These are phyloP conservation scores for Cyberlindnera americana DNA, from an alignment of 805 yeast species.

Conservation along the genomic window DNA sequence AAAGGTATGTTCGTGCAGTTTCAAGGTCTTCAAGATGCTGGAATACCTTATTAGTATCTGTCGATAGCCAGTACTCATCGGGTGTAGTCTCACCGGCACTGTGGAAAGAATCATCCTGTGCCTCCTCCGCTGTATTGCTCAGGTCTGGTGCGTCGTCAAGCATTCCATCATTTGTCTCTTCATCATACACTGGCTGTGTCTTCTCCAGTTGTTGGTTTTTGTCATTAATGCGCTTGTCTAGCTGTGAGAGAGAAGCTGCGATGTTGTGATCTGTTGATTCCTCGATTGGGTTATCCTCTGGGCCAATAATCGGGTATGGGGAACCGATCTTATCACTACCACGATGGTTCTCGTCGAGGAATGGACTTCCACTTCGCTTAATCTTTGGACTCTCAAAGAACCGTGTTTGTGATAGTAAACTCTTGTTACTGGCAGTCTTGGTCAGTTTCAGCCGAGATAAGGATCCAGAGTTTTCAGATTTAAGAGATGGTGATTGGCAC, in stretches of 20 bases:
- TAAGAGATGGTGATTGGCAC: slow-evolving; percentile 8
- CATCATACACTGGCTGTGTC: background rate
- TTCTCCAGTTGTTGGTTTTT: slow-evolving; percentile 2
- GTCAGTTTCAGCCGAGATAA: slow-evolving; percentile 6
- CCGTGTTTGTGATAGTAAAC: slow-evolving; percentile 19
- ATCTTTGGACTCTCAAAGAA: slow-evolving; percentile 19
- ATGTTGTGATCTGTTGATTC: slow-evolving; percentile 30
- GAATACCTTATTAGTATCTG: slow-evolving; percentile 29
- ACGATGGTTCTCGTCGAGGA: slow-evolving; percentile 21
- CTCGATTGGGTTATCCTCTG: slow-evolving; percentile 27
- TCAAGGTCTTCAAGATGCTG: slow-evolving; percentile 29
- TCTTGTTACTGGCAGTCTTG: slow-evolving; percentile 14
- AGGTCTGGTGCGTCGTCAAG: no score
- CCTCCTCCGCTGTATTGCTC: background rate
- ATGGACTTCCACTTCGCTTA: slow-evolving; percentile 26
- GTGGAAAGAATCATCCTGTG: slow-evolving; percentile 10
- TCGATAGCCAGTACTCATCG: slow-evolving; percentile 25
- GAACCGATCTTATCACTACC: slow-evolving; percentile 18
- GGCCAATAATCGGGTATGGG: slow-evolving; percentile 4
- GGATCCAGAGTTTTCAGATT: slow-evolving; percentile 9
- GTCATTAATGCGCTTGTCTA: no score
- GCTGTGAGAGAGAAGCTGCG: background rate
- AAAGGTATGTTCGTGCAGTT: slow-evolving; percentile 28
- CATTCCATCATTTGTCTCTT: no score
- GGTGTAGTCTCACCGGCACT: slow-evolving; percentile 12